Percentiles rank a stretch among this genome's conserved stretches.
Evolutionary conservation across 139 green algal species (phyloP).

Genomic region (Chlorella vulgaris): DNA sequence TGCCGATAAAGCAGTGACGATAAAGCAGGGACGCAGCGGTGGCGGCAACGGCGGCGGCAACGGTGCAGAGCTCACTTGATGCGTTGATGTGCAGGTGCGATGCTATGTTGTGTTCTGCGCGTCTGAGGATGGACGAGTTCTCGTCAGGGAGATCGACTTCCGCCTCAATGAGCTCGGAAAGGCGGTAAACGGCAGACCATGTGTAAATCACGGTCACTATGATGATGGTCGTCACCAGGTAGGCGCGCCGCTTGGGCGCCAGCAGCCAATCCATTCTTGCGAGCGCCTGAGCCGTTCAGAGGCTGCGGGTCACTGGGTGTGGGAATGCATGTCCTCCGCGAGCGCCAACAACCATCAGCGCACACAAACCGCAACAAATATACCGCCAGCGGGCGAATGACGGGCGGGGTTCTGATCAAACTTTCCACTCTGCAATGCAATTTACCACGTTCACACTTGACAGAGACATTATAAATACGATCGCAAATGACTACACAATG

Average conservation of each 20-base stretch:
- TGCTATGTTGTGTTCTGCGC: conserved; percentile 25
- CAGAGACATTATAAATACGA: too few species aligned
- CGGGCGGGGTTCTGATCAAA: too few species aligned
- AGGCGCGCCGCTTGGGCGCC: neutral
- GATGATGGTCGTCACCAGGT: conserved; percentile 4
- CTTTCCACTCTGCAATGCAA: too few species aligned
- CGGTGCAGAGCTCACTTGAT: neutral
- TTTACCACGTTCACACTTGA: too few species aligned
- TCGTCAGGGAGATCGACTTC: neutral
- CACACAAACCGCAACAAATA: too few species aligned
- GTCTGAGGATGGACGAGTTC: neutral
- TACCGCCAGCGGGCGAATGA: too few species aligned
- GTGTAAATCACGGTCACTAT: neutral
- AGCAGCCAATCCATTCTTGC: conserved; percentile 14
- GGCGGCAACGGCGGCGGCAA: neutral
- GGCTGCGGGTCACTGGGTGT: too few species aligned
- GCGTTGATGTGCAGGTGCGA: conserved; percentile 12
- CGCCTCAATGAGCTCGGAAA: conserved; percentile 4
- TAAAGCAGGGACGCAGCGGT: neutral
- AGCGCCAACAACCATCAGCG: too few species aligned
- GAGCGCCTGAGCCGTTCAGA: too few species aligned
- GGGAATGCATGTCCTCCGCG: too few species aligned
- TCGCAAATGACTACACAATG: too few species aligned
- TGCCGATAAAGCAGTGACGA: neutral
- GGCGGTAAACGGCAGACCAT: neutral